Conservation (phyloP, 495 filamentous ascomycete species). For the Xylaria cubensis region DNA sequence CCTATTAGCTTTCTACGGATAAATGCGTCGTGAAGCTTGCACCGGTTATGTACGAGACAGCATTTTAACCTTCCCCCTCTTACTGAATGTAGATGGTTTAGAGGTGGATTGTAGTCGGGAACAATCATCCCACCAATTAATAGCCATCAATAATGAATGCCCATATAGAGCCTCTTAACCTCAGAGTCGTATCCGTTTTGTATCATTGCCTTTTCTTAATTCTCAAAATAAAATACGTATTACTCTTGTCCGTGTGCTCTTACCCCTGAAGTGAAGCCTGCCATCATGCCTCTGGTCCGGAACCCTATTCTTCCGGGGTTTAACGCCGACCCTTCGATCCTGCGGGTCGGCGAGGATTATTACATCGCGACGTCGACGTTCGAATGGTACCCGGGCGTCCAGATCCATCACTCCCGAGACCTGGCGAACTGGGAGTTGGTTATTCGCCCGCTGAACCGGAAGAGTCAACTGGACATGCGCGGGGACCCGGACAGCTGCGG, state of each 20-base stretch:
- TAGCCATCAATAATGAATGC: background rate
- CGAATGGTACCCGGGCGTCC: conserved; percentile 66
- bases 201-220: background rate
- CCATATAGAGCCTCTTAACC: background rate
- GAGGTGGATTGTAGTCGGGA: background rate
- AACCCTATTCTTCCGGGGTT: conserved; percentile 71
- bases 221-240: background rate
- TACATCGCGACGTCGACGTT: conserved; percentile 70
- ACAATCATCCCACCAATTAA: conserved; percentile 3
- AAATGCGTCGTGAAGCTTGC: conserved; percentile 19
- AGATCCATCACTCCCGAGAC: conserved; percentile 64
- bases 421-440: conserved; percentile 66
- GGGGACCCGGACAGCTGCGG: conserved; percentile 64
- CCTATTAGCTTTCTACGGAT: conserved; percentile 23
- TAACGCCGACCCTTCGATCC: conserved; percentile 67
- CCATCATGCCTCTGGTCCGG: conserved; percentile 50
- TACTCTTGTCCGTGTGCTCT: background rate
- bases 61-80: background rate
- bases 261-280: background rate
- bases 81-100: background rate
- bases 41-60: background rate
- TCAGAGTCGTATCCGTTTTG: background rate
- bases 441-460: conserved; percentile 63
- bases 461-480: conserved; percentile 67
- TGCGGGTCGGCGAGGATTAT: conserved; percentile 63